A percentile compares a stretch with the other conserved stretches of the same genome.
These are phyloP conservation scores for Citrus sp. DNA, from an alignment of 345 rosid genomes.

Conservation along the genomic window DNA sequence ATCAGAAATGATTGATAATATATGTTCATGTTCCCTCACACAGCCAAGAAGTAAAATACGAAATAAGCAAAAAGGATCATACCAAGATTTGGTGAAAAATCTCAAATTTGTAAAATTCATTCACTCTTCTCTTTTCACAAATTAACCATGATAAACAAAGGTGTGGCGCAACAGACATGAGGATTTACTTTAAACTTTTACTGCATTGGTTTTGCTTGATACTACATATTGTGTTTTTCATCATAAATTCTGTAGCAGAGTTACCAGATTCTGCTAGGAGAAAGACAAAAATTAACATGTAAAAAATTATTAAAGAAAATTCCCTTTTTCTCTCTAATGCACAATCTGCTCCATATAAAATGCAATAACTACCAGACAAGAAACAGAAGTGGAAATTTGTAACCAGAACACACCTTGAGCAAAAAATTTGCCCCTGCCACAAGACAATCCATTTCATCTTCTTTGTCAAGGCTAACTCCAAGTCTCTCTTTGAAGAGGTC, in stretches of 20 bases:
- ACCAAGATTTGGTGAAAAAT: background rate
- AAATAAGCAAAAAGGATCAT: background rate
- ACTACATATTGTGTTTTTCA: background rate
- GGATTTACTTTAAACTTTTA: background rate
- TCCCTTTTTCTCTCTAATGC: background rate
- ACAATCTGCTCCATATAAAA: background rate
- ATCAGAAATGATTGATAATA: background rate
- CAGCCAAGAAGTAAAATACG: background rate
- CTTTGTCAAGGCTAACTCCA: slow-evolving; percentile 93
- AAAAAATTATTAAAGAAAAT: background rate
- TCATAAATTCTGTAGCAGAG: background rate
- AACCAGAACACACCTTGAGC: slow-evolving; percentile 62
- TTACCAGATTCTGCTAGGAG: background rate
- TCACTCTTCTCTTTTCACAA: background rate
- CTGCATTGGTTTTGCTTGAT: background rate
- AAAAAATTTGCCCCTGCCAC: slow-evolving; percentile 98
- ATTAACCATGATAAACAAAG: background rate
- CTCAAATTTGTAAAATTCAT: background rate
- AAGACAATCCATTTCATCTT: slow-evolving; percentile 98
- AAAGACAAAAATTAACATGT: background rate
- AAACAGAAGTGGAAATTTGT: slow-evolving; percentile 9
- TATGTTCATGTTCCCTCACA: background rate
- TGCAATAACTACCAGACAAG: background rate
- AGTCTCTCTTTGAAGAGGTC: slow-evolving; percentile 95
- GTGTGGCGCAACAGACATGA: background rate